phyloP scores from a whole-genome alignment of 305 asterid genomes.

The Fraxinus dipetala region DNA sequence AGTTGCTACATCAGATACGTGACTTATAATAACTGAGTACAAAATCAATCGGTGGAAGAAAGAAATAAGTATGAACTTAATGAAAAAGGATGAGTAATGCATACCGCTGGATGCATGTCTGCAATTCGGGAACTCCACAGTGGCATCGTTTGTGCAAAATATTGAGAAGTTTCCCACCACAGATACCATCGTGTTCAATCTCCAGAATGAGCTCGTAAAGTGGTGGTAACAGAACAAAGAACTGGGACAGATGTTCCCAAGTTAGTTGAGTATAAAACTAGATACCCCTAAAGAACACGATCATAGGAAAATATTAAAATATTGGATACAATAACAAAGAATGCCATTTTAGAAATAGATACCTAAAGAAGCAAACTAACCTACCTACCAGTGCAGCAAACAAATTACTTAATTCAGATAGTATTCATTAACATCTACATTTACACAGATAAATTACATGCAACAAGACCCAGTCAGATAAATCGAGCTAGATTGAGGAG shows the following conservation, averaged over 20 bases:
- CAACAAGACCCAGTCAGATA: conserved; percentile 1
- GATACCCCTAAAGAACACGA: not conserved
- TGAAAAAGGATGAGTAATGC: conserved; percentile 19
- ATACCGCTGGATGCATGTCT: conserved; percentile 91
- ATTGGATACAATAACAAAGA: not conserved
- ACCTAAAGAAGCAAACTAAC: not conserved
- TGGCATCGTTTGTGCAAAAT: conserved; percentile 92
- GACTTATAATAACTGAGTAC: not conserved
- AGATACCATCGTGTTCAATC: conserved; percentile 65
- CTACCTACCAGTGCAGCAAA: not conserved
- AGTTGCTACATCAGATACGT: conserved; percentile 6
- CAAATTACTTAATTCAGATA: not conserved
- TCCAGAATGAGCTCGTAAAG: conserved; percentile 87
- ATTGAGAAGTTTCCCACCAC: conserved; percentile 92
- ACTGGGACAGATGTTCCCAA: conserved; percentile 44
- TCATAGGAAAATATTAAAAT: not conserved
- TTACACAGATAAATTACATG: not conserved
- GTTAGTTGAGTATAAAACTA: conserved; percentile 24
- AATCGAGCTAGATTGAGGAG: conserved; percentile 4
- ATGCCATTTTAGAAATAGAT: not conserved
- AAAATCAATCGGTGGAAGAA: not conserved
- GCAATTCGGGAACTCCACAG: conserved; percentile 98
- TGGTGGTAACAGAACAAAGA: conserved; percentile 90
- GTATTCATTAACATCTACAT: conserved; percentile 6
- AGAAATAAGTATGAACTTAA: not conserved